A percentile compares a stretch with the other conserved stretches of the same genome.
These are phyloP conservation scores for Beverwykella pulmonaria DNA, from an alignment of 495 filamentous ascomycete species.

Conservation along the genomic window DNA sequence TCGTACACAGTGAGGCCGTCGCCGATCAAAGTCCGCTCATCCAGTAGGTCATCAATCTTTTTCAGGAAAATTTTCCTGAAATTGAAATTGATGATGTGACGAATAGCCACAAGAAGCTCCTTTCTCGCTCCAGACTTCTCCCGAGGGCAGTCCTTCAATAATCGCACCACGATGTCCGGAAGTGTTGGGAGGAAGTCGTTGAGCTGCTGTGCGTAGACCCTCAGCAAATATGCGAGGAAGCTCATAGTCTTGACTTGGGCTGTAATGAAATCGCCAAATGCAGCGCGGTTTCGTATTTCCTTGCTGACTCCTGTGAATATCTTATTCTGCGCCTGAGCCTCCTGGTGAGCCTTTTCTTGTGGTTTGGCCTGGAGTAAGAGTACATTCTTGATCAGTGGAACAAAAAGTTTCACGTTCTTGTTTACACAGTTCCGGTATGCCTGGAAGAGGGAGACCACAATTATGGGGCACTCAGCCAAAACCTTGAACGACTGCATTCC, in stretches of 20 bases:
- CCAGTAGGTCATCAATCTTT: conserved; percentile 93
- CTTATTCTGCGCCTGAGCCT: conserved; percentile 71
- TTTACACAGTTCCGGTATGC: conserved; percentile 77
- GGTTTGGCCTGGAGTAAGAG: conserved; percentile 88
- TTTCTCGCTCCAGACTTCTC: conserved; percentile 93
- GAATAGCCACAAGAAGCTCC: conserved; percentile 92
- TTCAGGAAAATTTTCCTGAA: conserved; percentile 92
- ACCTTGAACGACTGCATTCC: conserved; percentile 99
- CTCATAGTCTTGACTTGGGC: conserved; percentile 99
- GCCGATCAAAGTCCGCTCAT: conserved; percentile 89
- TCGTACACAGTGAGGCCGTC: conserved; percentile 97
- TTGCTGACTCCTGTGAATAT: conserved; percentile 93
- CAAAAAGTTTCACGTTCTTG: conserved; percentile 87
- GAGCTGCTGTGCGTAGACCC: conserved; percentile 84
- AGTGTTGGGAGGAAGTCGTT: conserved; percentile 86
- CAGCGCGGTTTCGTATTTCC: conserved; percentile 89
- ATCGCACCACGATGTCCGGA: conserved; percentile 86
- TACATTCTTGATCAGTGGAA: conserved; percentile 90
- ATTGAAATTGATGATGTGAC: conserved; percentile 99
- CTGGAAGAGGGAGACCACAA: conserved; percentile 98
- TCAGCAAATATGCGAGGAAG: conserved; percentile 90
- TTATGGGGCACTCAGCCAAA: conserved; percentile 94
- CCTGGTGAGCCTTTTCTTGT: conserved; percentile 86
- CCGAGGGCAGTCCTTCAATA: conserved; percentile 90
- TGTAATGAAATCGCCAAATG: conserved; percentile 96